Conservation (phyloP, 305 asterid genomes). For the Fraxinus sp. region DNA sequence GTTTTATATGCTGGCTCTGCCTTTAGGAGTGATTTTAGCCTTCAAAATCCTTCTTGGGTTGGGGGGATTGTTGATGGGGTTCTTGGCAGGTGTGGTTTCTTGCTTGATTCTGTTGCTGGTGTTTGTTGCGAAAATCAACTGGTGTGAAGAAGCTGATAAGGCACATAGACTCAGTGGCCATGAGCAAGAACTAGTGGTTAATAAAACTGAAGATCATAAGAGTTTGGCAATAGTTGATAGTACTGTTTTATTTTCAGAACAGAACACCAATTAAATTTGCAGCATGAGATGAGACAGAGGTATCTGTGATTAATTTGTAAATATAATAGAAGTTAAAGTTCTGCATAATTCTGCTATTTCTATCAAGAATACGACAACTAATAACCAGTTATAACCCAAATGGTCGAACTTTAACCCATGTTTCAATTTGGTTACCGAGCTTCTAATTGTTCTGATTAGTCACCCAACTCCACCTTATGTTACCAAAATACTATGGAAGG, state of each 20-base stretch:
- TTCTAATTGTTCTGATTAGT: neutral
- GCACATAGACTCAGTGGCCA: conserved; percentile 38
- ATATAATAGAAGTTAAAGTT: neutral
- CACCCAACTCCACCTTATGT: neutral
- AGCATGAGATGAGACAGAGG: neutral
- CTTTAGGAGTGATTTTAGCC: conserved; percentile 57
- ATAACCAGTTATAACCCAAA: neutral
- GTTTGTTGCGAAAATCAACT: conserved; percentile 53
- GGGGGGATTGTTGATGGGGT: conserved; percentile 65
- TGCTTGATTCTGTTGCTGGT: conserved; percentile 56
- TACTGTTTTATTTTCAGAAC: neutral
- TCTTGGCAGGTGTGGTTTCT: conserved; percentile 54
- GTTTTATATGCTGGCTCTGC: conserved; percentile 66
- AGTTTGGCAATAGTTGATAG: neutral
- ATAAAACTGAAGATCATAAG: conserved; percentile 22
- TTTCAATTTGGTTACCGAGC: neutral
- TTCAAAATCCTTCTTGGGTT: conserved; percentile 58
- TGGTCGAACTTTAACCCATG: neutral
- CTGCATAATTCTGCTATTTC: neutral
- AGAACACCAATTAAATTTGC: too few species aligned
- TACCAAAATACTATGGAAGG: too few species aligned
- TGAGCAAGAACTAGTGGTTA: conserved; percentile 17
- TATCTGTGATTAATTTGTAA: neutral
- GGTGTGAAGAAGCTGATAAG: conserved; percentile 64
- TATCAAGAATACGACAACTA: neutral